Conservation (phyloP, 768 basidiomycete genomes). For the Trametes villosa region DNA sequence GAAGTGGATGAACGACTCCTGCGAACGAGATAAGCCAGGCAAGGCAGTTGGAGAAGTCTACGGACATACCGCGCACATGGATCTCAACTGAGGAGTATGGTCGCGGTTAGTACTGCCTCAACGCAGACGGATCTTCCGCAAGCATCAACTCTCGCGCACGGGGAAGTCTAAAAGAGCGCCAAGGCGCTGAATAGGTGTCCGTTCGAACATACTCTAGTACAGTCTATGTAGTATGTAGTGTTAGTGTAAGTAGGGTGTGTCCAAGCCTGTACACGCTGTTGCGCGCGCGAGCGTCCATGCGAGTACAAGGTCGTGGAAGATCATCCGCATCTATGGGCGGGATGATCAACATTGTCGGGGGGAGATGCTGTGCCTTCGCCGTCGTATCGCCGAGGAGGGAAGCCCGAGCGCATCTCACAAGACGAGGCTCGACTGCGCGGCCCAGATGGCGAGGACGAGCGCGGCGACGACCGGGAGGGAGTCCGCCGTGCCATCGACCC, state of each 20-base stretch:
- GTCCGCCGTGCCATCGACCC: background rate
- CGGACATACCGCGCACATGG: too few relatives aligned
- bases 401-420: background rate
- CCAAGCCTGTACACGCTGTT: background rate
- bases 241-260: background rate
- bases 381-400: background rate
- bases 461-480: conserved; percentile 7
- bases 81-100: too few relatives aligned
- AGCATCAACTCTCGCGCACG: too few relatives aligned
- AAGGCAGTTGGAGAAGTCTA: too few relatives aligned
- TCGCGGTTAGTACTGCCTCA: too few relatives aligned
- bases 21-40: too few relatives aligned
- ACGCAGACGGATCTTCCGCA: too few relatives aligned
- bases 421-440: conserved; percentile 15
- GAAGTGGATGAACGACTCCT: too few relatives aligned
- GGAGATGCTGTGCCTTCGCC: too few relatives aligned
- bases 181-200: background rate
- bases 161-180: background rate
- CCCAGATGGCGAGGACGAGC: conserved; percentile 6
- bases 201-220: background rate
- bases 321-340: too few relatives aligned
- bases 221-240: background rate
- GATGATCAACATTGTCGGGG: too few relatives aligned
- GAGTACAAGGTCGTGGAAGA: background rate
- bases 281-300: background rate